phyloP scores from a whole-genome alignment of 2,329 filamentous ascomycete species.

The Neofusicoccum umdonicola region DNA sequence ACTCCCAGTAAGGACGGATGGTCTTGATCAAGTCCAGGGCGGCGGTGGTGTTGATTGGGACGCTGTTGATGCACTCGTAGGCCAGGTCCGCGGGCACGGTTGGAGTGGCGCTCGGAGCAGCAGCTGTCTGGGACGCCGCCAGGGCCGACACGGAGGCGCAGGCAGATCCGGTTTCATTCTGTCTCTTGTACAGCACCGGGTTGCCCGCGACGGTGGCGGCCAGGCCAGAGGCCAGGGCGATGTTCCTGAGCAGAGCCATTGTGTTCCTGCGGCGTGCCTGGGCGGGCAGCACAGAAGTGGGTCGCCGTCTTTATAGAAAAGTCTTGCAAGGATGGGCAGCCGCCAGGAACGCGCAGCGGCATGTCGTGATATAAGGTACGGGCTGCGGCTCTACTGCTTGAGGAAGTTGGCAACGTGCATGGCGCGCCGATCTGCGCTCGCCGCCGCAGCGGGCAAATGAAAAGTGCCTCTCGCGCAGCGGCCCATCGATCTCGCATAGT shows the following conservation, averaged over 20 bases:
- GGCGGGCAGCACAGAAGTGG: neutral
- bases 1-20: slow-evolving; percentile 44
- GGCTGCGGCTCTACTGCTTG: neutral
- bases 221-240: slow-evolving; percentile 2
- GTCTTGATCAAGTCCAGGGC: slow-evolving; percentile 39
- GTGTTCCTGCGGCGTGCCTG: neutral
- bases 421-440: neutral
- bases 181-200: neutral
- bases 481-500: neutral
- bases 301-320: neutral
- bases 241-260: slow-evolving; percentile 5
- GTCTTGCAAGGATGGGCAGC: neutral
- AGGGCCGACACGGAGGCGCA: slow-evolving; percentile 18
- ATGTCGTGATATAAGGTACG: neutral
- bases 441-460: neutral
- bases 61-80: slow-evolving; percentile 44
- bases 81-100: slow-evolving; percentile 44
- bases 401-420: neutral
- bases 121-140: slow-evolving; percentile 15
- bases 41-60: slow-evolving; percentile 44
- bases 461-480: neutral
- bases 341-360: neutral
- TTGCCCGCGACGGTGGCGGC: neutral
- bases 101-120: slow-evolving; percentile 21
- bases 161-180: slow-evolving; percentile 12